Base-by-base conservation (phyloP, 495 filamentous ascomycete genomes). In the Schizothecium vesticola region DNA sequence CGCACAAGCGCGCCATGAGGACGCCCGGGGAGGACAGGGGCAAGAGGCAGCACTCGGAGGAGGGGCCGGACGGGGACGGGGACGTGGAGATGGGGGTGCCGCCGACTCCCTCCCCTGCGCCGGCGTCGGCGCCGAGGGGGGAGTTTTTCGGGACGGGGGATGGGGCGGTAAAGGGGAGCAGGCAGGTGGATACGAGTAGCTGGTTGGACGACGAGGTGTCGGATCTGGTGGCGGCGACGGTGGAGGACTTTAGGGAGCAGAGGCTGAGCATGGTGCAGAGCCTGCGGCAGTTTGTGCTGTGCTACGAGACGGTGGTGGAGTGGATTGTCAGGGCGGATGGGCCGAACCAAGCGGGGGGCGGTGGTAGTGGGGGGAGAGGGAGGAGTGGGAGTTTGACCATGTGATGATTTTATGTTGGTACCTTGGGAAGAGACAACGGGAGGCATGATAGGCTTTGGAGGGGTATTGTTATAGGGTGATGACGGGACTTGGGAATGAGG, bases 191-290 rank as follows among this genome's bases (percentile, higher is more conserved):
- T 65, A 74, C 75, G 43, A 51, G 16, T 19, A 73, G 68, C 63
- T 82, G 80, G 81, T 64, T 83, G 63, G 73, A 77, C 1, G 79
- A 88, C 68, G 84, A 90, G 31, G 82, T 84, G 36, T 68, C 90
- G 2, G 96, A 99, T 77, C 78, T 98, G 67, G 86, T 99, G 59
- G 88, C 89, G 65, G 89, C 88, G 74, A 93, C 92, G 0, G 94
- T 99, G 5, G 89, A 92, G 70, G 92, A 97, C 74, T 96, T 99
- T 74, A 84, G 95, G 33, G 83, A 82, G 9, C 96, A 99, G 79
- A 82, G 95, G 66, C 79, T 97, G 8, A 97, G 93, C 80, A 98
- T 98, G 95, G 94, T 99, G 64, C 95, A 99, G 79, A 97, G 91
- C 71, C 81, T 99, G 69, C 86, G 92, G 69, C 95, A 99, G 78